Percentiles rank a stretch among this genome's conserved stretches.
phyloP scores from a whole-genome alignment of 768 basidiomycete species.

The Lepiota brunneoincarnata region DNA sequence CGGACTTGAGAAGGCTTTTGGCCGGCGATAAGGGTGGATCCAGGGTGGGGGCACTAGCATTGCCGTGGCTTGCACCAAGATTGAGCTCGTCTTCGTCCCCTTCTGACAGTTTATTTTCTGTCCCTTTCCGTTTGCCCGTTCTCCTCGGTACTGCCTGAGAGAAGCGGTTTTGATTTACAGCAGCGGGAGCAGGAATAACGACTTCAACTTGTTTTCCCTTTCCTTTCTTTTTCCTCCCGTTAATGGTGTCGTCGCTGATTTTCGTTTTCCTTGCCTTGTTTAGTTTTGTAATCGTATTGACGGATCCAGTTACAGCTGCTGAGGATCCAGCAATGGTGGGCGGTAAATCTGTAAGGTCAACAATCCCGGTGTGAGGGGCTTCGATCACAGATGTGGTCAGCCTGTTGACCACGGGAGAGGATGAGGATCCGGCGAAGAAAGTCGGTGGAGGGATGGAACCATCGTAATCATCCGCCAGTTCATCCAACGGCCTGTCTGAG shows the following conservation, averaged over 20 bases:
- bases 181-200: neutral
- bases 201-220: neutral
- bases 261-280: constrained; percentile 27
- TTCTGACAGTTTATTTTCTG: neutral
- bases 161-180: neutral
- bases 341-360: constrained; percentile 29
- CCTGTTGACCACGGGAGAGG: constrained; percentile 16
- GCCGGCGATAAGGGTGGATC: neutral
- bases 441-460: constrained; percentile 27
- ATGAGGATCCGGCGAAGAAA: constrained; percentile 47
- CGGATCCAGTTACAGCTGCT: neutral
- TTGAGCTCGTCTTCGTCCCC: constrained; percentile 8
- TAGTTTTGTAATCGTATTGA: constrained; percentile 11
- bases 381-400: constrained; percentile 14
- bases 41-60: neutral
- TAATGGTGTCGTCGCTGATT: neutral
- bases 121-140: neutral
- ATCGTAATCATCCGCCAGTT: constrained; percentile 10
- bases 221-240: neutral
- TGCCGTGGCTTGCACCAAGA: neutral
- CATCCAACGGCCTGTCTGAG: neutral
- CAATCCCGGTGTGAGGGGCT: constrained; percentile 11
- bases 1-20: too few relatives aligned
- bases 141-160: neutral
- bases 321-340: constrained; percentile 17